These are phyloP conservation scores for Selaginella moellendorffii DNA, from an alignment of 75 land plant species.

Conservation along the genomic window DNA sequence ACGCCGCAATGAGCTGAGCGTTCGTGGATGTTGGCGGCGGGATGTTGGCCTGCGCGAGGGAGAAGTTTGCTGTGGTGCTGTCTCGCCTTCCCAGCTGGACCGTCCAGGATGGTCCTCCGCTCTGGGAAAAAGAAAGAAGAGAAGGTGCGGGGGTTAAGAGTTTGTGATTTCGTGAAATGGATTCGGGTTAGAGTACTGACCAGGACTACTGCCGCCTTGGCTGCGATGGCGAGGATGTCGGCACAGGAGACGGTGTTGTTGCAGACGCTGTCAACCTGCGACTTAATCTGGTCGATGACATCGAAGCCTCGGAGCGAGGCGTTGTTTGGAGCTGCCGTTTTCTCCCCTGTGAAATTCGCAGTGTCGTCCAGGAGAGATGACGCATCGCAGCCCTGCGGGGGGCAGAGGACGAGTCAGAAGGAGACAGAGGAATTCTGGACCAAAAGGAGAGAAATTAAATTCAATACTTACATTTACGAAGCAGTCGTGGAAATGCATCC, in stretches of 20 bases:
- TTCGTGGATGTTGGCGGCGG: conserved; percentile 36
- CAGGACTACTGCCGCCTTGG: not conserved
- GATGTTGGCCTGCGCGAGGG: conserved; percentile 36
- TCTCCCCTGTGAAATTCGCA: not conserved
- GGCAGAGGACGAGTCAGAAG: not conserved
- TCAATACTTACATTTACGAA: not conserved
- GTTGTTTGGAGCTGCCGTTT: not conserved
- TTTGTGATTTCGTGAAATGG: too few species aligned
- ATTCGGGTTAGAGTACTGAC: too few species aligned
- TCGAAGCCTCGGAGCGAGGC: not conserved
- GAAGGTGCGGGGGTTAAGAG: not conserved
- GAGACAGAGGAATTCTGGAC: not conserved
- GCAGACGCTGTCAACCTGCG: not conserved
- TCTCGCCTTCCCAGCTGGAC: conserved; percentile 64
- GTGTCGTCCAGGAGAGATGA: not conserved
- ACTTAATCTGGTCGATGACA: not conserved
- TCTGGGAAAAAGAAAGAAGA: conserved; percentile 18
- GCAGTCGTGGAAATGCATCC: conserved; percentile 40
- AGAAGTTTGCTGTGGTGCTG: conserved; percentile 37
- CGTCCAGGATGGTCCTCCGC: conserved; percentile 53
- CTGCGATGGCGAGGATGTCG: not conserved
- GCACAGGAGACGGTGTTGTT: not conserved
- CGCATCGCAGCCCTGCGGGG: not conserved
- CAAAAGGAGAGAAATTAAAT: not conserved
- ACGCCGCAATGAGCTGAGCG: conserved; percentile 3